phyloP scores from a whole-genome alignment of 23 red algal genomes.

The Gracilaria vermiculophylla region DNA sequence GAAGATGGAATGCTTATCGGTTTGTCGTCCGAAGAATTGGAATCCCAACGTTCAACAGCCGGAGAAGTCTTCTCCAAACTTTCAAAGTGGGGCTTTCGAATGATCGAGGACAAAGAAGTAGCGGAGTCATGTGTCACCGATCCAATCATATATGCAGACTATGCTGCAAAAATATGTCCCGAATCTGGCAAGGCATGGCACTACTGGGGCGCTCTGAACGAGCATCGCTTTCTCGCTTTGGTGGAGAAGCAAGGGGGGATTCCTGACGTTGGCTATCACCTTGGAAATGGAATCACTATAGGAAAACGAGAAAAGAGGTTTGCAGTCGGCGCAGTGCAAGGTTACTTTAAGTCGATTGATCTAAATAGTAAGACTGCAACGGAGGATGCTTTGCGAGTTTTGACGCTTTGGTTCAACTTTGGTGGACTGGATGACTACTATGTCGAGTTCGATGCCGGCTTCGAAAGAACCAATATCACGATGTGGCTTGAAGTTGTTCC shows the following conservation, averaged over 20 bases:
- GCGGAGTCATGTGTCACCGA: background rate
- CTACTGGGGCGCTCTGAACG: conserved; percentile 46
- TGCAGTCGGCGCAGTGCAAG: conserved; percentile 65
- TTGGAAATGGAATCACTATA: conserved; percentile 10
- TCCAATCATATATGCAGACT: conserved; percentile 66
- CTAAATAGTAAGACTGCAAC: conserved; percentile 70
- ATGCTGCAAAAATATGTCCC: conserved; percentile 64
- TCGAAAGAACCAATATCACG: conserved; percentile 72
- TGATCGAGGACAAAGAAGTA: conserved; percentile 13
- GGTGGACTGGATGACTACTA: conserved; percentile 69
- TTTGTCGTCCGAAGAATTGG: conserved; percentile 2
- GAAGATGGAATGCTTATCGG: conserved; percentile 26
- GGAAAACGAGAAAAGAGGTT: conserved; percentile 42
- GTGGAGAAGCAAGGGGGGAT: conserved; percentile 33
- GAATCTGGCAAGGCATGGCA: conserved; percentile 93
- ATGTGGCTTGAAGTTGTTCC: conserved; percentile 98
- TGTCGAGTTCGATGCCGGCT: conserved; percentile 64
- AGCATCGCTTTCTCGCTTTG: conserved; percentile 9
- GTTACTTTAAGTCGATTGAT: conserved; percentile 88
- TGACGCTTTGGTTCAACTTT: conserved; percentile 98
- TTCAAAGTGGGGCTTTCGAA: conserved; percentile 58
- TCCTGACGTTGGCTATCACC: conserved; percentile 30
- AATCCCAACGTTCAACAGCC: background rate
- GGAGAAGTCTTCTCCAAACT: conserved; percentile 66
- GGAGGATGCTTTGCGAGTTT: conserved; percentile 83